These are phyloP conservation scores for Ustulina deusta DNA, from an alignment of 2,329 filamentous ascomycete species.

Conservation along the genomic window DNA sequence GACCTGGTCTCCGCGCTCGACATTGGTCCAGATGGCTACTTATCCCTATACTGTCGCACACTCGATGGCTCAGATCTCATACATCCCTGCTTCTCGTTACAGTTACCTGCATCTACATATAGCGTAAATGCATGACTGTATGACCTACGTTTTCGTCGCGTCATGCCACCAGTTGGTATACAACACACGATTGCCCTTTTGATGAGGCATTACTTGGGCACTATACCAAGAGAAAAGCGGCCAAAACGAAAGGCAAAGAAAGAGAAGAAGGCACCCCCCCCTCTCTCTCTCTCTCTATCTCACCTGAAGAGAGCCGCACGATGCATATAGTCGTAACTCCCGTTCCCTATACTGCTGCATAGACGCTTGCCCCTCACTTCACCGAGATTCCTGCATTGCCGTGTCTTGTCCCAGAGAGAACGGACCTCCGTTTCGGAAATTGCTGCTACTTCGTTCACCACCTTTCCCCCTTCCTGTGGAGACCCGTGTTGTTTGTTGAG, in stretches of 20 bases:
- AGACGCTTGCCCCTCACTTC: conserved; percentile 15
- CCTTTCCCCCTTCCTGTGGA: conserved; percentile 1
- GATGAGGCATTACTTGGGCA: conserved; percentile 10
- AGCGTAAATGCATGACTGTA: conserved; percentile 8
- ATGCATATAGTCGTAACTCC: conserved; percentile 4
- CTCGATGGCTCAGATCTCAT: neutral
- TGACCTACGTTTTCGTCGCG: conserved; percentile 7
- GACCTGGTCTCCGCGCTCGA: neutral
- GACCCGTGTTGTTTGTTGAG: neutral
- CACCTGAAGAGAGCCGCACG: neutral
- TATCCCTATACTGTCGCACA: neutral
- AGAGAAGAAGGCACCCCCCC: neutral
- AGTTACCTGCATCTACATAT: neutral
- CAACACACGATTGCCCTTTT: conserved; percentile 3
- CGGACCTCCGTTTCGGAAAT: conserved; percentile 13
- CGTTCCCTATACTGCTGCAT: neutral
- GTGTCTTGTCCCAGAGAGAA: conserved; percentile 11
- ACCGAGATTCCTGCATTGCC: conserved; percentile 11
- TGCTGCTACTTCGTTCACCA: neutral
- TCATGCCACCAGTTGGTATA: conserved; percentile 2
- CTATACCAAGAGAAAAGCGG: neutral
- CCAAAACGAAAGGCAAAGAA: neutral
- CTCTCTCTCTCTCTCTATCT: neutral
- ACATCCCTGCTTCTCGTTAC: neutral
- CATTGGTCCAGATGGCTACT: neutral